A percentile compares a stretch with the other conserved stretches of the same genome.
These are phyloP conservation scores for Adiantum capillusveneris DNA, from an alignment of 75 land plant species.

Conservation along the genomic window DNA sequence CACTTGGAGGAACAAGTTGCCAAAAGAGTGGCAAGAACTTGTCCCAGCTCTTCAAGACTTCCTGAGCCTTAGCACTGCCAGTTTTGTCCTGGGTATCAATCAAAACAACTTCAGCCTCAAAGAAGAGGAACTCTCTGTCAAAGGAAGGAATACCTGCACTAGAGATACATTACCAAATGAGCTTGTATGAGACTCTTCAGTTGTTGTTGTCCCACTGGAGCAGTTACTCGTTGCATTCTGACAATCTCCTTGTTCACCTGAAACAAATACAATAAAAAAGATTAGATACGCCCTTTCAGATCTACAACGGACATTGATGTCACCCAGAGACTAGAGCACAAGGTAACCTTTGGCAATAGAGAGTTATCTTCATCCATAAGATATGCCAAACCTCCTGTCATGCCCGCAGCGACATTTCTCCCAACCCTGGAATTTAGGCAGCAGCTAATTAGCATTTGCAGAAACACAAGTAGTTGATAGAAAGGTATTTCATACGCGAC, in stretches of 20 bases:
- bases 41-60: constrained; percentile 80
- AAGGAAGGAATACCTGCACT: too few relatives aligned
- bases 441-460: too few relatives aligned
- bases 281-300: too few relatives aligned
- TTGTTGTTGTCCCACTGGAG: constrained; percentile 89
- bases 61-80: constrained; percentile 64
- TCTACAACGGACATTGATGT: too few relatives aligned
- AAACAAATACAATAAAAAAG: too few relatives aligned
- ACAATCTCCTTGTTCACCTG: constrained; percentile 98
- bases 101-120: too few relatives aligned
- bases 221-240: constrained; percentile 86
- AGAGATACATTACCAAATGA: constrained; percentile 79
- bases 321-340: too few relatives aligned
- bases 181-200: constrained; percentile 76
- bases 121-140: too few relatives aligned
- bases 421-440: constrained; percentile 56
- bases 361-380: constrained; percentile 92
- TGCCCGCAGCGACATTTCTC: constrained; percentile 97
- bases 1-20: constrained; percentile 98
- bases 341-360: constrained; percentile 72
- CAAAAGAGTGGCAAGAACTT: constrained; percentile 74
- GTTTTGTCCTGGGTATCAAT: constrained; percentile 69
- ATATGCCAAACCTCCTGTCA: constrained; percentile 97
- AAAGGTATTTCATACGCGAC: too few relatives aligned
- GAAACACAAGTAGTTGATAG: too few relatives aligned